A percentile compares a stretch with the other conserved stretches of the same genome.
These are phyloP conservation scores for Venturia oleaginea DNA, from an alignment of 2,329 filamentous ascomycete genomes.

Conservation along the genomic window DNA sequence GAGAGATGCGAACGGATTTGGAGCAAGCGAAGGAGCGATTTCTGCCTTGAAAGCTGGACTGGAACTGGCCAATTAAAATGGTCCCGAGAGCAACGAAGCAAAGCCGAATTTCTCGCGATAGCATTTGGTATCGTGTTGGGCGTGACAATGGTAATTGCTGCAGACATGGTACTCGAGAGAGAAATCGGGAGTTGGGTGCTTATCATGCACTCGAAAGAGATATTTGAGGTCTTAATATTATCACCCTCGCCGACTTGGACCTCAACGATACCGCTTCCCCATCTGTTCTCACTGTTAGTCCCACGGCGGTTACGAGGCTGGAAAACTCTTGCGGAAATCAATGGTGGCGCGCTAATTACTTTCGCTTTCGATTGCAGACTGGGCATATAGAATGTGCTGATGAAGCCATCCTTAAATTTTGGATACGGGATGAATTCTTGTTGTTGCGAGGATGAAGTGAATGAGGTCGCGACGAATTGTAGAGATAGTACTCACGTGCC, in stretches of 20 bases:
- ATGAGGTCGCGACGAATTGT: background rate
- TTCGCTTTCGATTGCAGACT: background rate
- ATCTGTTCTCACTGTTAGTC: background rate
- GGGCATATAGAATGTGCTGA: background rate
- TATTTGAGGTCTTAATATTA: background rate
- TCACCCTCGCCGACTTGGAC: background rate
- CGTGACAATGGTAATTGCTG: background rate
- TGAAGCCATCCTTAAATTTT: background rate
- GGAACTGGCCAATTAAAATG: too few relatives aligned
- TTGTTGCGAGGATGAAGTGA: background rate
- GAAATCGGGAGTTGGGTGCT: too few relatives aligned
- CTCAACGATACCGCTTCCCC: background rate
- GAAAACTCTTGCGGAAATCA: too few relatives aligned
- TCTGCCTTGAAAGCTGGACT: too few relatives aligned
- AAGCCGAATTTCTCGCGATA: background rate
- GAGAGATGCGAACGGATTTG: too few relatives aligned
- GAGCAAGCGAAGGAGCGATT: too few relatives aligned
- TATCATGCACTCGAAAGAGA: background rate
- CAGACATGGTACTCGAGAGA: background rate
- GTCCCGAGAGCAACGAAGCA: background rate
- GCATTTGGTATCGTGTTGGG: background rate
- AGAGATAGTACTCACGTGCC: background rate
- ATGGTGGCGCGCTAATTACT: background rate
- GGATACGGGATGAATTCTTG: background rate
- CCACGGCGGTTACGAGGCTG: background rate